phyloP scores from a whole-genome alignment of 2,329 filamentous ascomycete genomes.

The Fusarium subtropicale region DNA sequence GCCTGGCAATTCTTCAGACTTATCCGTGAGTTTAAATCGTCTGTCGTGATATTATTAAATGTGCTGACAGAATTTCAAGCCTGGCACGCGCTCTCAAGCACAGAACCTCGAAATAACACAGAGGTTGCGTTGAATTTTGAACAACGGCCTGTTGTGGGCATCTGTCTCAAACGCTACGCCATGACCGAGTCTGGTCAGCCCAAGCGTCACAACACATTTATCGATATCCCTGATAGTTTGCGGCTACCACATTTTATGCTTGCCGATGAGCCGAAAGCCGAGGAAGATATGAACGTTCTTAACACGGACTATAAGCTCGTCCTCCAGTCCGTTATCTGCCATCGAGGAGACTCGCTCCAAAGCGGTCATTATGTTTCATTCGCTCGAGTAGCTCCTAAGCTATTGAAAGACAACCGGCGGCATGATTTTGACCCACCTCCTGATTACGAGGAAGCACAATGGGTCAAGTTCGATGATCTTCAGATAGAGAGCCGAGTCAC shows the following conservation, averaged over 20 bases:
- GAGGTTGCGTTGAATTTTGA: slow-evolving; percentile 93
- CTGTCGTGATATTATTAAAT: too few relatives aligned
- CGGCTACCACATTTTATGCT: slow-evolving; percentile 90
- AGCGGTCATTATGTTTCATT: slow-evolving; percentile 94
- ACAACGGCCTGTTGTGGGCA: slow-evolving; percentile 85
- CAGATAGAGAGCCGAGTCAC: slow-evolving; percentile 73
- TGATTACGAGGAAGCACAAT: slow-evolving; percentile 77
- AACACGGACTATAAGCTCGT: slow-evolving; percentile 94
- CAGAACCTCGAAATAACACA: slow-evolving; percentile 71
- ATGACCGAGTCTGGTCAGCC: slow-evolving; percentile 77
- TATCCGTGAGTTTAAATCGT: slow-evolving; percentile 72
- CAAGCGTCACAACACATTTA: slow-evolving; percentile 79
- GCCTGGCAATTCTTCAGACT: slow-evolving; percentile 98
- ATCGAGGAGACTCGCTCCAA: slow-evolving; percentile 85
- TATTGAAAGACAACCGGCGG: slow-evolving; percentile 69
- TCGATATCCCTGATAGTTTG: slow-evolving; percentile 86
- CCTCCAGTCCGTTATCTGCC: slow-evolving; percentile 91
- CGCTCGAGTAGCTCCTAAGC: slow-evolving; percentile 76
- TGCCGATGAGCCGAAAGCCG: slow-evolving; percentile 76
- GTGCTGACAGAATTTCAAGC: slow-evolving; percentile 64
- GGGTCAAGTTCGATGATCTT: slow-evolving; percentile 96
- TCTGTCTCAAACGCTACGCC: slow-evolving; percentile 89
- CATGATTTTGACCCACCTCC: slow-evolving; percentile 69
- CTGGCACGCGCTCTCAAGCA: slow-evolving; percentile 78
- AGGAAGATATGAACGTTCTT: slow-evolving; percentile 69